A percentile compares a stretch with the other conserved stretches of the same genome.
Conservation (phyloP, 2,329 filamentous ascomycete genomes). For the Pseudohalonectria lignicola region DNA sequence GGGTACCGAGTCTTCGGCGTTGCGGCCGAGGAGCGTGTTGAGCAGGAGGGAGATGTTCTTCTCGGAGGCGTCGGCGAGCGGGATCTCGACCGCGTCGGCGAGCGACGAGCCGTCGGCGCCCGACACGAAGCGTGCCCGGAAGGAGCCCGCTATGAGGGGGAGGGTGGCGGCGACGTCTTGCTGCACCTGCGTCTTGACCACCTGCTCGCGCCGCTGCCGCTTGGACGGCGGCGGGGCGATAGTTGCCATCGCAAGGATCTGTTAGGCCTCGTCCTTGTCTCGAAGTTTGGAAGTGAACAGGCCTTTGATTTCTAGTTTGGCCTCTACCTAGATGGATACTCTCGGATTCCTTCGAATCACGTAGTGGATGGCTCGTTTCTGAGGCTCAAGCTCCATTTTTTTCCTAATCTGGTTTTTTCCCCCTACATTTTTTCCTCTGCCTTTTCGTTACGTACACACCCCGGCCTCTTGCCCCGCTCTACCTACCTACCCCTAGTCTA, state of each 20-base stretch:
- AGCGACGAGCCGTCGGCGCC: constrained; percentile 57
- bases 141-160: constrained; percentile 59
- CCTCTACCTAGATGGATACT: too few relatives aligned
- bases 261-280: too few relatives aligned
- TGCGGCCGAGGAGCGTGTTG: constrained; percentile 67
- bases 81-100: constrained; percentile 60
- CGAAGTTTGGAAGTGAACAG: too few relatives aligned
- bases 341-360: too few relatives aligned
- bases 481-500: too few relatives aligned
- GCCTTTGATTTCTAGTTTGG: too few relatives aligned
- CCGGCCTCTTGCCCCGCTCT: too few relatives aligned
- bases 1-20: constrained; percentile 47
- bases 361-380: too few relatives aligned
- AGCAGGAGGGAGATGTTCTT: constrained; percentile 82
- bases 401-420: too few relatives aligned
- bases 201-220: constrained; percentile 66
- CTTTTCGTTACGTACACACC: too few relatives aligned
- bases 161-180: constrained; percentile 62
- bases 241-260: constrained; percentile 17
- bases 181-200: constrained; percentile 62
- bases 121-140: constrained; percentile 83
- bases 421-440: too few relatives aligned
- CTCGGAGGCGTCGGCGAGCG: constrained; percentile 73
- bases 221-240: constrained; percentile 39
- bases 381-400: too few relatives aligned